Base-by-base conservation (phyloP, 2,329 filamentous ascomycete species). In the Fusarium sp. region DNA sequence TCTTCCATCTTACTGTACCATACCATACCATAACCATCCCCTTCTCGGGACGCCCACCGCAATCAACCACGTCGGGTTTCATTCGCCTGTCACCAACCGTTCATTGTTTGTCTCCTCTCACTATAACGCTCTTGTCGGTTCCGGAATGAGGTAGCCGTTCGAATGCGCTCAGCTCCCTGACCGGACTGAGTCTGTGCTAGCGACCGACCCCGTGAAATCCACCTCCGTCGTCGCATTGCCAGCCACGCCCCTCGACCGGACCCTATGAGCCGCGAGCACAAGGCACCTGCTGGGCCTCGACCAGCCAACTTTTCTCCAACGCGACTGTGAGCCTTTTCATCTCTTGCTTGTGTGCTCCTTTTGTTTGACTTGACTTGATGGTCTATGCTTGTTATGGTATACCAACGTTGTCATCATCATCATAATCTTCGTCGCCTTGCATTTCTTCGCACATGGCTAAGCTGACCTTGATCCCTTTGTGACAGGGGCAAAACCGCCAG, bases 71-170 rank as follows among this genome's bases (percentile, higher is more conserved):
- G 46, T 42, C 56, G 42, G 61, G 51, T 43, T 51, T 49, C 62
- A 66, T 39, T 63, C 22, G 58, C 55, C 63, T 58, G 60, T 48
- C 45, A 31, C 42, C 62, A 58, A 65, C 48, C 52, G 51, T 53
- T 53, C 22, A 46, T 54, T 51, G 46, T 54, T 60, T 61, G 52
- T 59, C 50, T 66, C 58, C 55, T 59, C 28, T 46, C 46, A 44
- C 48, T 49, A 66, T 56, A 57, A 53, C 39, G 57, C 40, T 52
- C 33, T 62, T 69, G 44, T 66, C 67, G 53, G 71, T 75, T 75
- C 62, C 85, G 86, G 84, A 85, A 88, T 88, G 86, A 84, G 85
- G 86, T 88, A 88, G 84, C 81, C 79, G 77, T 77, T 79, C 81
- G 80, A 79, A 81, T 82, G 81, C 78, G 79, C 85, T 87, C 86